Evolutionary conservation across 257 asterid species (phyloP).

Genomic region (Nicotiana knightiana): DNA sequence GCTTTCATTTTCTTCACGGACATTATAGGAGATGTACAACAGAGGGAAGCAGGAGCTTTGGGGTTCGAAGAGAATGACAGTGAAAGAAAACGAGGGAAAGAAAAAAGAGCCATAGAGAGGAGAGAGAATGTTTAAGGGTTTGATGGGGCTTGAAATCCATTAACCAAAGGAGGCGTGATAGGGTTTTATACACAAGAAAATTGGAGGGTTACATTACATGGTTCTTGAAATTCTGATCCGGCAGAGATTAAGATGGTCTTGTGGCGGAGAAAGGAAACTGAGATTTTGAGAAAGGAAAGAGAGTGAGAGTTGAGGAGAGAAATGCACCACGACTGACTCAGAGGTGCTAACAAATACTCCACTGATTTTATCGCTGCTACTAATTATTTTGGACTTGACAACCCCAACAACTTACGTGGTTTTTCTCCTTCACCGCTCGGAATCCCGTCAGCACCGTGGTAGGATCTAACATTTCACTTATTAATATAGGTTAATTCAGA

Average conservation of each 20-base stretch:
- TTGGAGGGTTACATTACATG: conserved; percentile 10
- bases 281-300: conserved; percentile 24
- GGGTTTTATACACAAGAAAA: conserved; percentile 10
- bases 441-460: too few species aligned
- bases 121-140: neutral
- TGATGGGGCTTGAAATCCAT: conserved; percentile 35
- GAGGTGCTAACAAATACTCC: too few species aligned
- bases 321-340: conserved; percentile 7
- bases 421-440: too few species aligned
- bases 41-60: conserved; percentile 14
- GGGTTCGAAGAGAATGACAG: conserved; percentile 20
- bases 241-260: neutral
- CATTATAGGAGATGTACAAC: conserved; percentile 19
- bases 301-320: neutral
- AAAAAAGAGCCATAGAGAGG: conserved; percentile 49
- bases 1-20: conserved; percentile 8
- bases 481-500: too few species aligned
- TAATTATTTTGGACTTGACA: too few species aligned
- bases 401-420: too few species aligned
- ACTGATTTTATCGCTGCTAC: too few species aligned
- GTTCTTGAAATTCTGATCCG: neutral
- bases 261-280: conserved; percentile 52
- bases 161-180: neutral
- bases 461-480: too few species aligned
- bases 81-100: conserved; percentile 31